Conservation (phyloP, 495 filamentous ascomycete genomes). For the Lineolata rhizophorae region DNA sequence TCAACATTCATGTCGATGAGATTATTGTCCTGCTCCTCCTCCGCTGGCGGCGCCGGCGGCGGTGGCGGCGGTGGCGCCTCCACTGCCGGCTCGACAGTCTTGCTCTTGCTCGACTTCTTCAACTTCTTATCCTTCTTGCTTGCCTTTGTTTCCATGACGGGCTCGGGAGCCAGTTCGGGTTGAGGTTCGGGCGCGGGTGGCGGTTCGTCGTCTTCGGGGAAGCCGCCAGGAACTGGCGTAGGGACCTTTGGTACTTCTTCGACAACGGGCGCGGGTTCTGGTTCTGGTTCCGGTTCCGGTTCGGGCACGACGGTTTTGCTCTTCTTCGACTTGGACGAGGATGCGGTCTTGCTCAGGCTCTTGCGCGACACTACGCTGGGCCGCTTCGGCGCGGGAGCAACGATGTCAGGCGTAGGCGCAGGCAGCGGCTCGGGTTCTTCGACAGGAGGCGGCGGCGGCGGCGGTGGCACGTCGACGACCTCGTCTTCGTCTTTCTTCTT, state of each 20-base stretch:
- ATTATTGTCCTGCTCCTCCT: background rate
- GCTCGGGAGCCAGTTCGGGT: constrained; percentile 1
- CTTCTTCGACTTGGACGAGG: constrained; percentile 5
- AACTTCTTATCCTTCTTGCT: constrained; percentile 1
- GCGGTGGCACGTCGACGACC: background rate
- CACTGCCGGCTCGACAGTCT: no score
- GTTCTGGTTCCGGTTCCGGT: constrained; percentile 8
- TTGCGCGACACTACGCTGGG: background rate
- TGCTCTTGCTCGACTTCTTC: constrained; percentile 1
- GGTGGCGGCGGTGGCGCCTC: constrained; percentile 5
- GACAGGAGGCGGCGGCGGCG: background rate
- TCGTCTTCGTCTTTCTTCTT: constrained; percentile 16
- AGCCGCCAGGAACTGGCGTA: constrained; percentile 19
- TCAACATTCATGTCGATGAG: constrained; percentile 6
- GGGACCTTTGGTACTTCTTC: constrained; percentile 6
- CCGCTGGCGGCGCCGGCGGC: constrained; percentile 1
- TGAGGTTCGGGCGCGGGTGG: constrained; percentile 1
- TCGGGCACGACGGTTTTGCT: constrained; percentile 2
- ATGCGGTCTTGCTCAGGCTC: background rate
- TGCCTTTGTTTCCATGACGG: background rate
- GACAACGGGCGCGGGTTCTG: constrained; percentile 6
- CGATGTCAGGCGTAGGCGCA: background rate
- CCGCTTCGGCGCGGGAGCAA: background rate
- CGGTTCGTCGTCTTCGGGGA: constrained; percentile 17
- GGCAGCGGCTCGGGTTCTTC: background rate